Percentiles rank a stretch among this genome's conserved stretches.
Conservation (phyloP, 257 asterid genomes). For the Nicotiana attenuata region DNA sequence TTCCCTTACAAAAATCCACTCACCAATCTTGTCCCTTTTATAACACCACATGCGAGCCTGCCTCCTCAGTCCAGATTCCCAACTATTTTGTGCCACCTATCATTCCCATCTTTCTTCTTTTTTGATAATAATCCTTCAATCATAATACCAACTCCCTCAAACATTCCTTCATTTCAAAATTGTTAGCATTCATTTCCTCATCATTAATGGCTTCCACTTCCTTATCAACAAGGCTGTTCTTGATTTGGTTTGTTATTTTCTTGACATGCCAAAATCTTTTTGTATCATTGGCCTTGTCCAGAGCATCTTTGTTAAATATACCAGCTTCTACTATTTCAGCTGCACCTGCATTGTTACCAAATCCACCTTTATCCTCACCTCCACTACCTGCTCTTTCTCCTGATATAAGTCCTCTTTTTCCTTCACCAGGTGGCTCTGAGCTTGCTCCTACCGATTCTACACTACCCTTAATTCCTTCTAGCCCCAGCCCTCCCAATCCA, state of each 20-base stretch:
- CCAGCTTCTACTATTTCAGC: conserved; percentile 77
- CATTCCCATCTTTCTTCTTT: conserved; percentile 8
- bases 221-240: conserved; percentile 6
- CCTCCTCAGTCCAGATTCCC: conserved; percentile 9
- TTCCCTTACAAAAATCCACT: conserved; percentile 27
- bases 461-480: conserved; percentile 72
- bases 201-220: conserved; percentile 47
- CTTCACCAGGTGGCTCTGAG: conserved; percentile 66
- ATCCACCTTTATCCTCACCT: conserved; percentile 42
- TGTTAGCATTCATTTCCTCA: conserved; percentile 4
- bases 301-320: conserved; percentile 3
- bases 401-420: conserved; percentile 70
- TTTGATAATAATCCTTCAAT: neutral
- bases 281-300: conserved; percentile 10
- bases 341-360: conserved; percentile 75
- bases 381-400: conserved; percentile 57
- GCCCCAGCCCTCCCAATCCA: conserved; percentile 92
- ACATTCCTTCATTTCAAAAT: neutral
- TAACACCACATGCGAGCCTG: conserved; percentile 31
- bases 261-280: neutral
- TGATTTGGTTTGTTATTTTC: conserved; percentile 21
- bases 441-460: conserved; percentile 69
- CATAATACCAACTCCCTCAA: neutral
- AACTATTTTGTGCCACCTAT: conserved; percentile 16
- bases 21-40: conserved; percentile 50